Evolutionary conservation across 257 asterid species (phyloP).

Genomic region (Nicotiana noctiflora): DNA sequence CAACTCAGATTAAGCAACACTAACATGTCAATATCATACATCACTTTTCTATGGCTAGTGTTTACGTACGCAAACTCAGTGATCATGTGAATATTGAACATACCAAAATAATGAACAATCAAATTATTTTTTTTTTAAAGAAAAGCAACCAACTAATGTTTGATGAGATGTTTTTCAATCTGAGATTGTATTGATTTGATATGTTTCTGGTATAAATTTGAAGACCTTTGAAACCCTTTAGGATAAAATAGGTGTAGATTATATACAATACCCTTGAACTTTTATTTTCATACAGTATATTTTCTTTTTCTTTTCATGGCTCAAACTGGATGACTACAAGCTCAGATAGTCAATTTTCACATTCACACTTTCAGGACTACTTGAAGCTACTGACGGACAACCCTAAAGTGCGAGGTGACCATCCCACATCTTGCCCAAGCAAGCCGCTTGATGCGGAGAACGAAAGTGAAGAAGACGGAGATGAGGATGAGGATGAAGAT

Average conservation of each 20-base stretch:
- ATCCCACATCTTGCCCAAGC: slow-evolving; percentile 12
- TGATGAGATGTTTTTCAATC: neutral
- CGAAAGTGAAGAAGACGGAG: slow-evolving; percentile 16
- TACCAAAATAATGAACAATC: no score
- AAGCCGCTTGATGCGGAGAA: slow-evolving; percentile 35
- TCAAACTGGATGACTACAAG: neutral
- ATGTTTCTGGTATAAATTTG: neutral
- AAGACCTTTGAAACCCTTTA: neutral
- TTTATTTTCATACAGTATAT: neutral
- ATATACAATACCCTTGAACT: neutral
- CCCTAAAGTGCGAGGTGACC: slow-evolving; percentile 22
- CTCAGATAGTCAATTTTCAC: neutral
- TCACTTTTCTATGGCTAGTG: no score
- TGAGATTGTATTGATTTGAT: neutral
- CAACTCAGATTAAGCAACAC: no score
- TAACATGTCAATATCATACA: no score
- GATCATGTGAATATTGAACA: no score
- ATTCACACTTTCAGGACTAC: slow-evolving; percentile 26
- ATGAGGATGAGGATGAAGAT: slow-evolving; percentile 16
- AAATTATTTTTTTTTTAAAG: no score
- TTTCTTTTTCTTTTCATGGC: neutral
- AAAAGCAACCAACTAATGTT: neutral
- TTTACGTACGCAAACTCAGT: no score
- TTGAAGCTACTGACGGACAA: slow-evolving; percentile 26
- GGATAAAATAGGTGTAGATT: neutral